Base-by-base conservation (phyloP, 1,284 basidiomycete genomes). In the Chiua sp. region DNA sequence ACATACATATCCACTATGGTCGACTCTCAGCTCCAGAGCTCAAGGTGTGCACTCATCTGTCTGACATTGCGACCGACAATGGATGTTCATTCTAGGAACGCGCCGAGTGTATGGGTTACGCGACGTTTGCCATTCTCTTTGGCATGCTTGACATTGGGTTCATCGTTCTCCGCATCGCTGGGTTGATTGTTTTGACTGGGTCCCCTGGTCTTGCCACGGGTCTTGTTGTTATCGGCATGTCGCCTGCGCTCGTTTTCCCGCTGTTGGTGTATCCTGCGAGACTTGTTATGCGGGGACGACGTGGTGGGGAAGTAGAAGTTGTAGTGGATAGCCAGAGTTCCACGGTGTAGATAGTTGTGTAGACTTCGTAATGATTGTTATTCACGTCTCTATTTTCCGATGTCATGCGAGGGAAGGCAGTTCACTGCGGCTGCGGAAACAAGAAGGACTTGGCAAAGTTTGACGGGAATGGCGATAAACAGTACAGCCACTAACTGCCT, bases 1-100 rank as follows among this genome's bases (percentile, higher is more conserved):
- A 46, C 11, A 72, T 71, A 15, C 66, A 53, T n/a, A 48, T 72
- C 4, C 51, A 56, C 23, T 72, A 71, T 26, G 66, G 59, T 50
- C 57, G 66, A 56, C 63, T 73, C 53, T 60, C 69, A 39, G 55
- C 70, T 35, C 30, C 51, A 0, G 51, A 70, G n/a, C 55, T 72
- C 1, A 73, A 73, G 68, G 71, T 72, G 59, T 37, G 35, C 12
- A 37, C n/a, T 3, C 5, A 26, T 39, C 44, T 10, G 5, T 35
- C 7, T 18, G 26, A 32, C 11, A 49, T 28, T 2, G 7, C 4
- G 6, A 8, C 15, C 5, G 15, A 8, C 33, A n/a, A n/a, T 12
- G 42, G 51, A 20, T 61, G 39, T 13, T 47, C 10, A 47, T 22
- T 22, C 2, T 37, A 70, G 72, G 62, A 69, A 60, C 52, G 50